A percentile compares a stretch with the other conserved stretches of the same genome.
phyloP scores from a whole-genome alignment of 164 flowering plant genomes.

The Piper longum region DNA sequence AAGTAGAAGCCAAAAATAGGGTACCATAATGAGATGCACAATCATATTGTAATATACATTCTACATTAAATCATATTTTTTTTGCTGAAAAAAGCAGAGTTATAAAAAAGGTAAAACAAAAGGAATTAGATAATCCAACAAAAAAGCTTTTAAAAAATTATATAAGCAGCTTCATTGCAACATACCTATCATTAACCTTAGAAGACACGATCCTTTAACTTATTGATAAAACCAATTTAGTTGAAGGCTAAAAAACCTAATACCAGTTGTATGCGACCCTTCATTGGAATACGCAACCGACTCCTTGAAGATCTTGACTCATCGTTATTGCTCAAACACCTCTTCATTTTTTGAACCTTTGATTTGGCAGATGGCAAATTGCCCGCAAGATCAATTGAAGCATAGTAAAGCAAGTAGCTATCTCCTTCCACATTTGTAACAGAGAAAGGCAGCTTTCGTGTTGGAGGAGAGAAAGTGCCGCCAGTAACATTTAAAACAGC shows the following conservation, averaged over 20 bases:
- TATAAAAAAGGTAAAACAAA: too few relatives aligned
- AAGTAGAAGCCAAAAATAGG: too few relatives aligned
- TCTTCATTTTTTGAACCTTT: conserved; percentile 31
- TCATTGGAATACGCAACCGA: conserved; percentile 72
- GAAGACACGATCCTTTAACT: conserved; percentile 7
- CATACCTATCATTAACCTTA: neutral
- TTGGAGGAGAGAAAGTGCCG: conserved; percentile 71
- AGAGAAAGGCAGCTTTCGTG: conserved; percentile 83
- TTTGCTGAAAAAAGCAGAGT: too few relatives aligned
- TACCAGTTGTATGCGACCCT: conserved; percentile 96
- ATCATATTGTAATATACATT: too few relatives aligned
- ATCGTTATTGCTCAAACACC: conserved; percentile 29
- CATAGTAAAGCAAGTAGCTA: conserved; percentile 58
- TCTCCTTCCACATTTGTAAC: conserved; percentile 83
- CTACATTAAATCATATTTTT: too few relatives aligned
- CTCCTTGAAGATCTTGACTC: conserved; percentile 31
- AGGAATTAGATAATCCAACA: neutral
- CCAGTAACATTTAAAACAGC: conserved; percentile 78
- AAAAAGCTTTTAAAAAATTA: neutral
- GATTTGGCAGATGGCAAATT: conserved; percentile 28
- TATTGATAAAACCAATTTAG: conserved; percentile 10
- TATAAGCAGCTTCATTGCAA: conserved; percentile 3
- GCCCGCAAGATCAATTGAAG: conserved; percentile 62
- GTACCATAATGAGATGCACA: too few relatives aligned
- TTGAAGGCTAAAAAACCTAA: conserved; percentile 13